These are phyloP conservation scores for Taxawa tesnikishii DNA, from an alignment of 2,329 filamentous ascomycete genomes.

Conservation along the genomic window DNA sequence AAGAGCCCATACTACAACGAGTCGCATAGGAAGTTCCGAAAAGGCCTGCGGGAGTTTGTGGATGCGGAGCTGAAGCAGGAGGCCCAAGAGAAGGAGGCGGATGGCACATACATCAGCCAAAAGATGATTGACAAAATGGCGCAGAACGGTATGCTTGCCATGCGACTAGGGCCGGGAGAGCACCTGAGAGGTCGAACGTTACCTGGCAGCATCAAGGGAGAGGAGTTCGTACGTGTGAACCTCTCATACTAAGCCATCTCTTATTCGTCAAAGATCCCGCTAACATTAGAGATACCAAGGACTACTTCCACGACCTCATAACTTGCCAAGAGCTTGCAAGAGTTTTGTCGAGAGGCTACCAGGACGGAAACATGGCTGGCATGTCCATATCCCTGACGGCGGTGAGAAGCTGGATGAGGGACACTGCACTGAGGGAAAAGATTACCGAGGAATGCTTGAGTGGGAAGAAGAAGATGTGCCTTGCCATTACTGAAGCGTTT, in stretches of 20 bases:
- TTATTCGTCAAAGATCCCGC: constrained; percentile 59
- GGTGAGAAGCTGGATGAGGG: constrained; percentile 64
- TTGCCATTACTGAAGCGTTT: constrained; percentile 82
- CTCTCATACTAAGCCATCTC: constrained; percentile 80
- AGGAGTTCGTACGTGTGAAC: no score
- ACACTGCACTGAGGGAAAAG: constrained; percentile 52
- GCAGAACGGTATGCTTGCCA: constrained; percentile 60
- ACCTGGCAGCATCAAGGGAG: constrained; percentile 58
- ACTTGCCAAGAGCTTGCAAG: constrained; percentile 60
- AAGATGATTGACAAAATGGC: constrained; percentile 69
- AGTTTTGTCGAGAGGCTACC: constrained; percentile 64
- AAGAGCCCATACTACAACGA: constrained; percentile 72
- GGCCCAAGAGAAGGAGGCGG: constrained; percentile 62
- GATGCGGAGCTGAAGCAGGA: constrained; percentile 61
- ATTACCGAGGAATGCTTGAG: constrained; percentile 62
- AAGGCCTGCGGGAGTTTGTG: constrained; percentile 59
- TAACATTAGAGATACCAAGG: no score
- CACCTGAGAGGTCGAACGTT: constrained; percentile 62
- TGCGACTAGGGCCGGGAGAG: constrained; percentile 73
- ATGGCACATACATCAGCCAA: constrained; percentile 57
- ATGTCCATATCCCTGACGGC: constrained; percentile 76
- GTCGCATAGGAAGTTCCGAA: constrained; percentile 55
- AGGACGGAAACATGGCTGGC: constrained; percentile 77
- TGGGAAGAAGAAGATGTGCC: constrained; percentile 77
- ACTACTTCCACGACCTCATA: constrained; percentile 68